Evolutionary conservation across 2,329 filamentous ascomycete genomes (phyloP).

Genomic region (Sporothrix inflata): DNA sequence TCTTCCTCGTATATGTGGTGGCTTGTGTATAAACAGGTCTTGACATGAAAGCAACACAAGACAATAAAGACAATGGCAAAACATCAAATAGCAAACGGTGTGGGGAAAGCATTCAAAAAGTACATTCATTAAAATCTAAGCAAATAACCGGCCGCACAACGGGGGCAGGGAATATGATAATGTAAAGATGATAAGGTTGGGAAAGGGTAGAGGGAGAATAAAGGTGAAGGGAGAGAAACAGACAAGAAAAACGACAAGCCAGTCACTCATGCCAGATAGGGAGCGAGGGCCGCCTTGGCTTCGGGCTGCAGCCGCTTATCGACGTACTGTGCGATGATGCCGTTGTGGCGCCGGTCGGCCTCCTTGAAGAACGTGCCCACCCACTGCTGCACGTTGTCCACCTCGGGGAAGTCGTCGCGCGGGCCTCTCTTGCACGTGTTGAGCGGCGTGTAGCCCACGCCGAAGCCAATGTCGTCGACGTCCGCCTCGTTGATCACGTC

Average conservation of each 20-base stretch:
- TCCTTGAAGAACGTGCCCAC: conserved; percentile 76
- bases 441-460: conserved; percentile 89
- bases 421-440: conserved; percentile 81
- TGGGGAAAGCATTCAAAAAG: neutral
- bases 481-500: conserved; percentile 85
- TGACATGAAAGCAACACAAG: neutral
- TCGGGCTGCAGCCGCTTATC: conserved; percentile 69
- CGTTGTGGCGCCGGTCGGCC: conserved; percentile 73
- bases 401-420: conserved; percentile 83
- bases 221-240: neutral
- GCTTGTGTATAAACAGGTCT: neutral
- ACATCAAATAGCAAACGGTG: neutral
- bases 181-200: neutral
- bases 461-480: conserved; percentile 93
- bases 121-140: conserved; percentile 21
- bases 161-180: conserved; percentile 10
- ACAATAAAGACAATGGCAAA: neutral
- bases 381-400: conserved; percentile 82
- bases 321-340: conserved; percentile 72
- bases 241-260: neutral
- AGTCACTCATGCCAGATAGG: conserved; percentile 50
- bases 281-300: conserved; percentile 56
- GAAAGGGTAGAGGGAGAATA: neutral
- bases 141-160: neutral
- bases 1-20: neutral